phyloP scores from a whole-genome alignment of 371 early-diverging fungal genomes.

The Saksenaea vasiformis region DNA sequence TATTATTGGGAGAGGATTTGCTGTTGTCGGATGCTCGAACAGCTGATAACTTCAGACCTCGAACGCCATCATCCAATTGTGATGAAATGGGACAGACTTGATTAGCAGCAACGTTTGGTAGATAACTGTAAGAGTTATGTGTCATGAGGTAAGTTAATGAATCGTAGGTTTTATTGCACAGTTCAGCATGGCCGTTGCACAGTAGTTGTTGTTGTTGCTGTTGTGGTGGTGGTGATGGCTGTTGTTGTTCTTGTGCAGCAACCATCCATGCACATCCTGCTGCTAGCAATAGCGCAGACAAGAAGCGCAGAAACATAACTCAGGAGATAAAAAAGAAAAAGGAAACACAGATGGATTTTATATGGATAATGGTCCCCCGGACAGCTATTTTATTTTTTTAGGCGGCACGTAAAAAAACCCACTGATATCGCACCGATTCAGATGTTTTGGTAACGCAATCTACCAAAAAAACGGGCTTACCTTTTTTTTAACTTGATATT shows the following conservation, averaged over 20 bases:
- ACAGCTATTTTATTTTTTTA: background rate
- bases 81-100: constrained; percentile 57
- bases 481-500: background rate
- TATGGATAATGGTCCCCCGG: background rate
- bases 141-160: constrained; percentile 59
- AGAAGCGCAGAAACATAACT: background rate
- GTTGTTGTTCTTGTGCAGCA: background rate
- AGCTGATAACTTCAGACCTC: constrained; percentile 69
- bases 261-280: constrained; percentile 6
- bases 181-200: constrained; percentile 69
- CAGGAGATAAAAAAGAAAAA: constrained; percentile 1
- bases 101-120: constrained; percentile 57
- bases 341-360: background rate
- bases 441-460: background rate
- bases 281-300: background rate
- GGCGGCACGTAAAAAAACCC: background rate
- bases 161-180: constrained; percentile 59
- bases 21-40: constrained; percentile 29
- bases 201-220: constrained; percentile 13
- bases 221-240: too few relatives aligned
- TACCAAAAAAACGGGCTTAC: background rate
- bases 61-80: constrained; percentile 68
- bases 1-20: constrained; percentile 17
- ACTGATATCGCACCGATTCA: background rate
- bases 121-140: constrained; percentile 69